These are phyloP conservation scores for Salvia rosmarinus DNA, from an alignment of 257 asterid species.

Conservation along the genomic window DNA sequence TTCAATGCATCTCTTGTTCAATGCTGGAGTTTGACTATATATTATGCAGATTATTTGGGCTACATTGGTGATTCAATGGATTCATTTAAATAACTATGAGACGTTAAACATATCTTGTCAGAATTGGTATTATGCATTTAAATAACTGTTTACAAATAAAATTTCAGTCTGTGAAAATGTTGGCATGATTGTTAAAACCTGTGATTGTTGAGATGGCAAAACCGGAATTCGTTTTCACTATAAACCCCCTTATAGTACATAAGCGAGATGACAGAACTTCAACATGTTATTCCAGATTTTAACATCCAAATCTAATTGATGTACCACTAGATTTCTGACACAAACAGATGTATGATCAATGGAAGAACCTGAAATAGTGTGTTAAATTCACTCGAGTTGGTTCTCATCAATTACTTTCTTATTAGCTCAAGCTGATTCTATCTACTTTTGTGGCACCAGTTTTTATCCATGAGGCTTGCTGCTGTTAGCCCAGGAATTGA, in stretches of 20 bases:
- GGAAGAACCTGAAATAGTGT: background rate
- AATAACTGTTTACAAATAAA: background rate
- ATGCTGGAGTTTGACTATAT: conserved; percentile 21
- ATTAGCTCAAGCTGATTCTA: conserved; percentile 30
- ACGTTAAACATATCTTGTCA: background rate
- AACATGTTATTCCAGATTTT: background rate
- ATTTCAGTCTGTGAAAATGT: conserved; percentile 5
- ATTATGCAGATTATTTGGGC: background rate
- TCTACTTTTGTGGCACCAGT: conserved; percentile 47
- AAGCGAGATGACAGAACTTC: background rate
- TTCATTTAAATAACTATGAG: background rate
- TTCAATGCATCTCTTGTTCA: conserved; percentile 2
- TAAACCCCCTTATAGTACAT: background rate
- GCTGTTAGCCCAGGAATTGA: conserved; percentile 78
- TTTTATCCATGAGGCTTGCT: conserved; percentile 94
- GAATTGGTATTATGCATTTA: background rate
- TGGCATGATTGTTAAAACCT: background rate
- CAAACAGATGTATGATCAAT: background rate
- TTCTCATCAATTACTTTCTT: background rate
- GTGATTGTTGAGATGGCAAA: conserved; percentile 5
- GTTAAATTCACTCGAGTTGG: background rate
- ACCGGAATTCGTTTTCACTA: background rate
- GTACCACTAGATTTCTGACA: background rate
- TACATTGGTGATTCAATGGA: background rate
- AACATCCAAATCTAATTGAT: background rate